Conservation (phyloP, 768 basidiomycete genomes). For the Chalciporus sphaerocephalus region DNA sequence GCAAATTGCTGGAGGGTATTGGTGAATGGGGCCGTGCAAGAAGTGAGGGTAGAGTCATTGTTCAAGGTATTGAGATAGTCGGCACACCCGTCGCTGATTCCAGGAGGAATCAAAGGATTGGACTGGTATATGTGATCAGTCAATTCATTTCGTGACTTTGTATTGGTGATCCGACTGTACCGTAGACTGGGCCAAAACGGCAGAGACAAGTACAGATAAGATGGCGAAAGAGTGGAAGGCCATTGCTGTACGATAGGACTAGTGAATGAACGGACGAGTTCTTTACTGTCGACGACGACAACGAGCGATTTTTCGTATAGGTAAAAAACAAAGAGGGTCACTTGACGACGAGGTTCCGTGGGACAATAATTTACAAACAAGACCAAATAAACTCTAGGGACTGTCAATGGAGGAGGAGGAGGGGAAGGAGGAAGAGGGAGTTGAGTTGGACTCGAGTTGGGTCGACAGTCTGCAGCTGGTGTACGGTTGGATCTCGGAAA, state of each 20-base stretch:
- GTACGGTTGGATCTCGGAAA: neutral
- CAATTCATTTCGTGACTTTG: neutral
- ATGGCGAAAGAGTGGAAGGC: constrained; percentile 52
- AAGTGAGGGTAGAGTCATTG: constrained; percentile 46
- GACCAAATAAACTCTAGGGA: neutral
- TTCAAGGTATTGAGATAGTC: constrained; percentile 63
- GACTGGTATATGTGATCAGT: constrained; percentile 22
- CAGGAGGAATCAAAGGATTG: constrained; percentile 62
- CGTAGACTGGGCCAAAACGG: constrained; percentile 48
- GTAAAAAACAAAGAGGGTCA: neutral
- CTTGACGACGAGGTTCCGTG: neutral
- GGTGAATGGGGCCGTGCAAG: constrained; percentile 63
- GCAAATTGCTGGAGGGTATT: constrained; percentile 53
- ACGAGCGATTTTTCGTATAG: constrained; percentile 12
- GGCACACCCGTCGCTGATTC: constrained; percentile 52
- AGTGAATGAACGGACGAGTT: constrained; percentile 37
- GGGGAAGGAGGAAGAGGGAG: neutral
- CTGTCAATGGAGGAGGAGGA: neutral
- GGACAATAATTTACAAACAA: constrained; percentile 3
- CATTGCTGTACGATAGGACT: constrained; percentile 23
- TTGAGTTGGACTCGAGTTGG: no score
- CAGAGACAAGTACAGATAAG: constrained; percentile 47
- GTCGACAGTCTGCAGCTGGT: no score
- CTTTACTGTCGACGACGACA: constrained; percentile 36
- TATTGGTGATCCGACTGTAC: constrained; percentile 24